phyloP scores from a whole-genome alignment of 129 eudicot genomes.

The Artemisia argyi region DNA sequence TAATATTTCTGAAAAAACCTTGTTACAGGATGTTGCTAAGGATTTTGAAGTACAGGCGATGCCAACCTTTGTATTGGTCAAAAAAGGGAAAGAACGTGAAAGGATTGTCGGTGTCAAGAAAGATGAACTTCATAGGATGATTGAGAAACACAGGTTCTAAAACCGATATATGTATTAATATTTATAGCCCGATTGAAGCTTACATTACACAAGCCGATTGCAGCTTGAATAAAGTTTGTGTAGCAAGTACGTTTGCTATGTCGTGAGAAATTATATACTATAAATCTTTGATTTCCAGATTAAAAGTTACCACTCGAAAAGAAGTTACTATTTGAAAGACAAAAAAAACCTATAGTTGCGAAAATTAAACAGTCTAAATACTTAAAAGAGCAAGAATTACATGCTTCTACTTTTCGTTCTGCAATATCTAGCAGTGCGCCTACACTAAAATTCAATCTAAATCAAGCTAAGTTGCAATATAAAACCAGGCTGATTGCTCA shows the following conservation, averaged over 20 bases:
- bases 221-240: conserved; percentile 28
- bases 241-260: conserved; percentile 10
- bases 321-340: too few species aligned
- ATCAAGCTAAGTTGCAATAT: too few species aligned
- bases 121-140: conserved; percentile 66
- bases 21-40: conserved; percentile 65
- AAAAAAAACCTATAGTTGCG: too few species aligned
- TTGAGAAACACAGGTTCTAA: conserved; percentile 64
- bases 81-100: conserved; percentile 68
- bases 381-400: too few species aligned
- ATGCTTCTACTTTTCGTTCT: too few species aligned
- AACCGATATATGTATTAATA: background rate
- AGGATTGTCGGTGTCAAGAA: conserved; percentile 73
- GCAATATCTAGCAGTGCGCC: too few species aligned
- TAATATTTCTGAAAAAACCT: background rate
- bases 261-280: conserved; percentile 9
- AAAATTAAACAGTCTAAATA: too few species aligned
- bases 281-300: background rate
- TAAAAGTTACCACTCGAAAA: background rate
- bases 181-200: background rate
- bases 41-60: conserved; percentile 63
- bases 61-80: conserved; percentile 75
- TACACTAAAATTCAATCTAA: too few species aligned
- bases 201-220: conserved; percentile 12
- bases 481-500: too few species aligned